Evolutionary conservation across 1,284 basidiomycete species (phyloP), one percentile per base, ranked within the genome.

Genomic region (Polyporus tsugae): DNA sequence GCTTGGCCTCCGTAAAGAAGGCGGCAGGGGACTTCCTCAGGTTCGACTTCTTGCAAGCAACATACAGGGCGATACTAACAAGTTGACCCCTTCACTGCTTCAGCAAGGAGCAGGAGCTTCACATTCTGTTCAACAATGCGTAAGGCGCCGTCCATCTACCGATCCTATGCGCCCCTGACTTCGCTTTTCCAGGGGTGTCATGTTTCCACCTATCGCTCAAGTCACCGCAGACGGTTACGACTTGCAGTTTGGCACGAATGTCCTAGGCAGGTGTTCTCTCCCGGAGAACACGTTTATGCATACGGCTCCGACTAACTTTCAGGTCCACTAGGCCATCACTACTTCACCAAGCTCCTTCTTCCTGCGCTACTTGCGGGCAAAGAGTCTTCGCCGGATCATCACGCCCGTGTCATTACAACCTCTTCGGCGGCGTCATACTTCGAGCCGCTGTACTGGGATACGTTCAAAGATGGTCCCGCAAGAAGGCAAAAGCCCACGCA

Each of bases 91-190:
- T 60, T 25, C 41, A 17, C 17, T 3, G 15, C 6, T 7, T 46
- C 5, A 55, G 82, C 70, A 84, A 86, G 69, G 88, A 88, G 72
- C 76, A 68, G 0, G 77, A 82, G 61, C 78, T 89, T 17, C 82
- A 89, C 71, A 78, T 86, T 19, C 78, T 89, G 11, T 85, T 84
- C 72, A 87, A 88, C 74, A 87, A 87, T 67, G 86, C 82, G 84
- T 87, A 64, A 65, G 82, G 75, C 53, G 15, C 58, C 29, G 2
- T 38, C 42, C 35, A 13, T 22, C 44, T 55, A 57, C 70, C 7
- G 63, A 73, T 10, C 73, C 41, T 63, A 65, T 36, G 19, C 42
- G 11, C 4, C 25, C 35, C 36, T 70, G 29, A 33, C 58, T 46
- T 25, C 22, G 38, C 10, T 19, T 6, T 35, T 46, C n/a, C 35